Evolutionary conservation across 2,329 filamentous ascomycete species (phyloP).

Genomic region (Phialophora expanda): DNA sequence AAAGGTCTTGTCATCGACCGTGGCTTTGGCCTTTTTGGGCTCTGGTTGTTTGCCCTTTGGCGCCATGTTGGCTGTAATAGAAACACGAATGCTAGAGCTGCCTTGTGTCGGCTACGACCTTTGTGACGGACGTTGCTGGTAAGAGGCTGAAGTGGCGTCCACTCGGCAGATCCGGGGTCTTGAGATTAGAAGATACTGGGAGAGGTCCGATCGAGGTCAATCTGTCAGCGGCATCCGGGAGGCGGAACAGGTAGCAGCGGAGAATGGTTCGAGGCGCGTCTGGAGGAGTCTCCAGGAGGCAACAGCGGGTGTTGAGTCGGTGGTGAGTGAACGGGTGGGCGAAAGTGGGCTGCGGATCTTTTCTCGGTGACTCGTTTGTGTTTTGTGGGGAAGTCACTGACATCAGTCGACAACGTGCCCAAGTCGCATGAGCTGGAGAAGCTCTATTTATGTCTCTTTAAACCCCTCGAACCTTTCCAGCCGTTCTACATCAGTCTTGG

Average conservation of each 20-base stretch:
- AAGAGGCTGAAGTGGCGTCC: neutral
- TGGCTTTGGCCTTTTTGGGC: slow-evolving; percentile 56
- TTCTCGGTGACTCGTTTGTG: slow-evolving; percentile 16
- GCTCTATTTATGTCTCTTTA: neutral
- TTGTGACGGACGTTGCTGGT: neutral
- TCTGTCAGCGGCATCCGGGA: neutral
- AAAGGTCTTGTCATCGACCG: slow-evolving; percentile 93
- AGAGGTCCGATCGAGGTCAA: neutral
- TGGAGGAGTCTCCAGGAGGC: neutral
- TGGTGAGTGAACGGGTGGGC: neutral
- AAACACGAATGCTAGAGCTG: neutral
- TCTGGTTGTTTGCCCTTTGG: slow-evolving; percentile 52
- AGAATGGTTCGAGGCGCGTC: neutral
- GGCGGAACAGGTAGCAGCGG: neutral
- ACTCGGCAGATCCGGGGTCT: neutral
- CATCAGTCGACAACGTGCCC: slow-evolving; percentile 8
- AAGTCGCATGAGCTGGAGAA: slow-evolving; percentile 8
- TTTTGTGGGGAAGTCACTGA: slow-evolving; percentile 22
- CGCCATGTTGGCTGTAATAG: slow-evolving; percentile 48
- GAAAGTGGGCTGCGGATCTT: slow-evolving; percentile 21
- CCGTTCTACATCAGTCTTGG: neutral
- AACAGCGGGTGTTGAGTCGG: neutral
- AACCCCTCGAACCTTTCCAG: neutral
- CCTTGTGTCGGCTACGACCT: neutral
- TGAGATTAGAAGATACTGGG: neutral